Evolutionary conservation across 2,329 filamentous ascomycete species (phyloP).

Genomic region (Colletotrichum phormii): DNA sequence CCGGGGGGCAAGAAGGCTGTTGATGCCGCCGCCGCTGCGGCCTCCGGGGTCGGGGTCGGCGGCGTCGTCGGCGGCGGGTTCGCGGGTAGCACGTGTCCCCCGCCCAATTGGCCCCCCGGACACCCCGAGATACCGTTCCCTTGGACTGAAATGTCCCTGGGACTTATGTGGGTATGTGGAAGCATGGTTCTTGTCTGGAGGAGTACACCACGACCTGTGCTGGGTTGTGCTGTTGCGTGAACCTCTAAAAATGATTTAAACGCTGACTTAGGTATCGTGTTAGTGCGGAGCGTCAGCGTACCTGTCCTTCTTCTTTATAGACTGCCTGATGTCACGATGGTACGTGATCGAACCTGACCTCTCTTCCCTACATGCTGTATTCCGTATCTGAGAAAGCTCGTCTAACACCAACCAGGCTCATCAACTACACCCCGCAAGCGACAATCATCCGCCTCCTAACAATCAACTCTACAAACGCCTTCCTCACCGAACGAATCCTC

Average conservation of each 20-base stretch:
- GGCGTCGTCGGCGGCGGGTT: slow-evolving; percentile 51
- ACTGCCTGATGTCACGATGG: slow-evolving; percentile 88
- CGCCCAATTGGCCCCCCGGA: slow-evolving; percentile 26
- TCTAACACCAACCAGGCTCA: slow-evolving; percentile 66
- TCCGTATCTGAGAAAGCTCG: neutral
- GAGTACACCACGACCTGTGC: too few species aligned
- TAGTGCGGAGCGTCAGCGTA: slow-evolving; percentile 83
- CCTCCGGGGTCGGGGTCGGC: neutral
- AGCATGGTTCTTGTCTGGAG: neutral
- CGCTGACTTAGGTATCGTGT: slow-evolving; percentile 28
- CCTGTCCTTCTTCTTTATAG: slow-evolving; percentile 85
- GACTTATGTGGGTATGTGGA: slow-evolving; percentile 76
- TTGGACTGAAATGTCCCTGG: slow-evolving; percentile 76
- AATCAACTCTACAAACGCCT: slow-evolving; percentile 79
- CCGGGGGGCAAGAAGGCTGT: slow-evolving; percentile 38
- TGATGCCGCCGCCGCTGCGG: slow-evolving; percentile 22
- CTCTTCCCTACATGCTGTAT: slow-evolving; percentile 24
- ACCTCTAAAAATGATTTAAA: slow-evolving; percentile 30
- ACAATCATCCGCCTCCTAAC: slow-evolving; percentile 84
- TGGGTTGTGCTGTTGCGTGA: neutral
- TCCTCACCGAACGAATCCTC: slow-evolving; percentile 78
- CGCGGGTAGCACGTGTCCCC: slow-evolving; percentile 53
- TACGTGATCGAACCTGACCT: slow-evolving; percentile 48
- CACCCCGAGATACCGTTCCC: slow-evolving; percentile 45
- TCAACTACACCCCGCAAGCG: slow-evolving; percentile 85